Conservation (phyloP, 2,329 filamentous ascomycete genomes). For the Metarhizium brunneum region DNA sequence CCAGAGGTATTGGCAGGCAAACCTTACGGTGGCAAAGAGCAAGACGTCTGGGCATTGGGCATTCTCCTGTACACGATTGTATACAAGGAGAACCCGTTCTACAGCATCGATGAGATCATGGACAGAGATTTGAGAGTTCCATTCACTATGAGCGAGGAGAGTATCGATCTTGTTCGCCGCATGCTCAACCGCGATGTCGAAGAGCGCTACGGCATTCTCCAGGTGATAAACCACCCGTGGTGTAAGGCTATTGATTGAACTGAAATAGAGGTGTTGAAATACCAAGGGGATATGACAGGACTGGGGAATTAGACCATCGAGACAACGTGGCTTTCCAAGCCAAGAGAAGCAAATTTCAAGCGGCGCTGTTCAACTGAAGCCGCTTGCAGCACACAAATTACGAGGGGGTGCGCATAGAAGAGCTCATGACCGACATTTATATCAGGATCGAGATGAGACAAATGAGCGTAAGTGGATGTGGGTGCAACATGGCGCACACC, state of each 20-base stretch:
- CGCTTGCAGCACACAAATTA: neutral
- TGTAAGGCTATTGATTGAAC: slow-evolving; percentile 21
- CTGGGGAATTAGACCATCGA: neutral
- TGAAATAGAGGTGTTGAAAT: neutral
- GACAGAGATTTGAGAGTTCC: slow-evolving; percentile 90
- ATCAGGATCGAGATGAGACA: neutral
- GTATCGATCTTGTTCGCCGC: slow-evolving; percentile 79
- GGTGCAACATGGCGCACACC: neutral
- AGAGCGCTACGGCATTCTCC: slow-evolving; percentile 72
- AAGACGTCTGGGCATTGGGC: slow-evolving; percentile 96
- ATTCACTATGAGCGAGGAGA: slow-evolving; percentile 80
- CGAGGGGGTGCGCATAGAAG: neutral
- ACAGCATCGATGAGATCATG: slow-evolving; percentile 98
- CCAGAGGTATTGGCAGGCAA: slow-evolving; percentile 93
- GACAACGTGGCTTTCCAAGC: neutral
- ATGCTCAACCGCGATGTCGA: slow-evolving; percentile 92
- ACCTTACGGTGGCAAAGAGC: slow-evolving; percentile 89
- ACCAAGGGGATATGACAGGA: neutral
- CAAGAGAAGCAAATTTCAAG: neutral
- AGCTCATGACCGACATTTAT: neutral
- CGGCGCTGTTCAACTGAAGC: neutral
- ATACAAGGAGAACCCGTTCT: slow-evolving; percentile 99
- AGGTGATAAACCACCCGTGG: slow-evolving; percentile 89
- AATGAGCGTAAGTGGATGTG: neutral
- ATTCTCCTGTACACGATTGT: slow-evolving; percentile 97